Base-by-base conservation (phyloP, 331 rosid genomes). In the Rosa hybrid region DNA sequence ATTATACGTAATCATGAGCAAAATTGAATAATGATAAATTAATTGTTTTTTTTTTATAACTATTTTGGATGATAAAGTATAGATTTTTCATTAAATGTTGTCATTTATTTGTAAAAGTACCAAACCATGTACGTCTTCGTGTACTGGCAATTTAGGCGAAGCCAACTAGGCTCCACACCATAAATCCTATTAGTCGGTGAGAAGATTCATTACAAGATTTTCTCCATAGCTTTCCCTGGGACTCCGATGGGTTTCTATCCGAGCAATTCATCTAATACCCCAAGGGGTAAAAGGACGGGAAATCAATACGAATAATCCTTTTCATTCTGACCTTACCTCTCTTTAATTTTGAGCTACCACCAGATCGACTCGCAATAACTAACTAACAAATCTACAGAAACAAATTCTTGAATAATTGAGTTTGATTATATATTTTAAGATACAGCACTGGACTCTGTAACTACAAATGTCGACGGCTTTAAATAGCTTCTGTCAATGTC, bases 121-220 rank as follows among this genome's bases (percentile, higher is more conserved):
- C 38, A 60, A 12, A 60, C 17, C 67, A 60, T 30, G 70, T 64
- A 64, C 70, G 70, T 64, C 39, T 62, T 62, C 11, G 8, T 27
- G 44, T 30, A 64, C 45, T 2, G 2, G n/a, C 44, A 64, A 64
- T 64, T 64, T 10, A 34, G 7, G 23, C 9, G 12, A 30, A 34
- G 41, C 10, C 70, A 30, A 14, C 12, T n/a, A 62, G 70, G 70
- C 70, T 64, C 45, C 70, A 64, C 70, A 34, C 70, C 70, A 12
- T 63, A 25, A 63, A 25, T 4, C 42, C 8, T 12, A 12, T 13
- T 63, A 12, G 70, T 27, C n/a, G 20, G 70, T 64, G 70, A 13
- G n/a, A 64, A 7, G 14, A 60, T 60, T 23, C 16, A 60, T 13
- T 63, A 13, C 20, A 25, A 30, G 70, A 64, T 30, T 14, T 30